A percentile compares a stretch with the other conserved stretches of the same genome.
These are phyloP conservation scores for Xylaria polymorpha DNA, from an alignment of 2,329 filamentous ascomycete genomes.

Conservation along the genomic window DNA sequence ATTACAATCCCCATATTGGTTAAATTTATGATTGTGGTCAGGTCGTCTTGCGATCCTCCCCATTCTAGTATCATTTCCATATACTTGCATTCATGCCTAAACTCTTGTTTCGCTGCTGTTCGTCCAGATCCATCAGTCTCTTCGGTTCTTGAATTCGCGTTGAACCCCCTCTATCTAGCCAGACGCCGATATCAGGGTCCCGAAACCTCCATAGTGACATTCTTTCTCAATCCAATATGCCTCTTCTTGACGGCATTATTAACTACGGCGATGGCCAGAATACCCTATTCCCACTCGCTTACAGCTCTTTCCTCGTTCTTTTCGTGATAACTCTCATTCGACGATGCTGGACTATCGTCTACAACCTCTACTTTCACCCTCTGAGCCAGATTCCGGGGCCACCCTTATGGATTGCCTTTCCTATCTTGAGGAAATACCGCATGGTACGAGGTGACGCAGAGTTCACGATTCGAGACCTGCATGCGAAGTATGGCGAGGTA, in stretches of 20 bases:
- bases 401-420: constrained; percentile 44
- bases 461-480: constrained; percentile 39
- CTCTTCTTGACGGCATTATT: constrained; percentile 3
- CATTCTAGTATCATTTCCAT: no score
- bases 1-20: no score
- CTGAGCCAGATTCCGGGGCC: constrained; percentile 44
- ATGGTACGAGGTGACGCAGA: constrained; percentile 40
- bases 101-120: background rate
- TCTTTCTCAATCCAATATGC: background rate
- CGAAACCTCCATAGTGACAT: background rate
- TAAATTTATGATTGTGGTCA: no score
- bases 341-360: constrained; percentile 31
- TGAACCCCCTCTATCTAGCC: background rate
- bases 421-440: constrained; percentile 31
- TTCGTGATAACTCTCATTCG: background rate
- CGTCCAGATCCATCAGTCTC: background rate
- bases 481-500: constrained; percentile 46
- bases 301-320: background rate
- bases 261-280: constrained; percentile 3
- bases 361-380: constrained; percentile 48
- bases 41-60: no score
- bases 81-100: background rate
- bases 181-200: no score
- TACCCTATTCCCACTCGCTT: background rate
- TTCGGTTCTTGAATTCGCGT: background rate